phyloP scores from a whole-genome alignment of 140 eudicot genomes.

The Stevia rebaudiana region DNA sequence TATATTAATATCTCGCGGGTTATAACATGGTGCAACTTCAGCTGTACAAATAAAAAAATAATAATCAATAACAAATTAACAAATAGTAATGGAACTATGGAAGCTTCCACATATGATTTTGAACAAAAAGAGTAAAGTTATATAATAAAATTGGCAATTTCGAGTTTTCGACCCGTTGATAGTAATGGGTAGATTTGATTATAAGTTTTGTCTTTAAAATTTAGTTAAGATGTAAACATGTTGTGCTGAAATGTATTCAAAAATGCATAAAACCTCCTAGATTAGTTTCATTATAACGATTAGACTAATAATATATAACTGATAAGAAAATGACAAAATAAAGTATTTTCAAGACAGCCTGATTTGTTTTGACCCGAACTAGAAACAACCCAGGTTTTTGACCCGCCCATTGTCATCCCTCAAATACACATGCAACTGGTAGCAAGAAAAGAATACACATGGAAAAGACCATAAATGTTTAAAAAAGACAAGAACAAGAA shows the following conservation, averaged over 20 bases:
- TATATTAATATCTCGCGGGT: constrained; percentile 69
- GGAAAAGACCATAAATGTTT: not conserved
- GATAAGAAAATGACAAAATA: not conserved
- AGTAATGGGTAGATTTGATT: not conserved
- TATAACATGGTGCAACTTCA: constrained; percentile 74
- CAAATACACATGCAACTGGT: not conserved
- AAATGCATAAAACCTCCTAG: not conserved
- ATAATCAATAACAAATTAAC: too few relatives aligned
- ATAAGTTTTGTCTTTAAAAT: not conserved
- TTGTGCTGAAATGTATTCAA: not conserved
- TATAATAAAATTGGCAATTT: not conserved
- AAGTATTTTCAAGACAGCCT: not conserved
- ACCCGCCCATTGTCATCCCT: not conserved
- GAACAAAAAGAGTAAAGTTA: not conserved
- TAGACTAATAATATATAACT: not conserved
- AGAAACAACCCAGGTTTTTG: not conserved
- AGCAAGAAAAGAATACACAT: not conserved
- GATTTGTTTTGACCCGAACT: not conserved
- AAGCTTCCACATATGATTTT: not conserved
- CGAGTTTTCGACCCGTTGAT: not conserved
- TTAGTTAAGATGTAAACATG: not conserved
- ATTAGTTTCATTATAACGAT: not conserved
- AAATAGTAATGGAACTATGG: not conserved
- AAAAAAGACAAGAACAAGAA: not conserved
- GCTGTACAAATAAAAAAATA: constrained; percentile 47